Evolutionary conservation across 2,329 filamentous ascomycete genomes (phyloP).

Genomic region (Claviceps africana): DNA sequence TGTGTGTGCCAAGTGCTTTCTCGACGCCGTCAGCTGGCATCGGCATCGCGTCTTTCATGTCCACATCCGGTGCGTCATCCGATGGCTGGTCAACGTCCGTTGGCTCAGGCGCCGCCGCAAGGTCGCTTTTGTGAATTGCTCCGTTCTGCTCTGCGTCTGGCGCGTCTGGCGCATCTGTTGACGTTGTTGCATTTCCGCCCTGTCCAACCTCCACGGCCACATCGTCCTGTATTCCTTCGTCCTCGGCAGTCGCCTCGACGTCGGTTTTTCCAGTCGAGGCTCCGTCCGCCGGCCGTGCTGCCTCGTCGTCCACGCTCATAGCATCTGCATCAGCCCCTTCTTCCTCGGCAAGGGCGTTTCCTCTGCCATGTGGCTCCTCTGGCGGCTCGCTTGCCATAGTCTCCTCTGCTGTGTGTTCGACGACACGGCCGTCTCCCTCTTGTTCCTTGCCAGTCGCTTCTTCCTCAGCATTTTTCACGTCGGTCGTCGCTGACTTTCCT

Average conservation of each 20-base stretch:
- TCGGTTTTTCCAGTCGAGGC: neutral
- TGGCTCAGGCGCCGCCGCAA: neutral
- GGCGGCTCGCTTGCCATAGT: neutral
- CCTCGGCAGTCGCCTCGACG: neutral
- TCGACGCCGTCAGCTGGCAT: neutral
- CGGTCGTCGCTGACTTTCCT: neutral
- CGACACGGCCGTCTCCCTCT: neutral
- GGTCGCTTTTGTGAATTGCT: neutral
- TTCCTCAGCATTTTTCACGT: neutral
- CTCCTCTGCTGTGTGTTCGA: neutral
- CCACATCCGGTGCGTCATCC: neutral
- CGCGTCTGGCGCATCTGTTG: neutral
- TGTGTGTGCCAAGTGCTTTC: neutral
- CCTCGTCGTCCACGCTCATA: neutral
- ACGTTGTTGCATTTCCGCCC: neutral
- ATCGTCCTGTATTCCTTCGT: neutral
- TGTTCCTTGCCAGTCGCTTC: neutral
- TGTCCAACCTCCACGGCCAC: neutral
- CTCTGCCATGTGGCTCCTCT: neutral
- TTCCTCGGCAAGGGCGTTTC: neutral
- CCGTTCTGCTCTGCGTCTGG: neutral
- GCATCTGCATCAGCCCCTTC: neutral
- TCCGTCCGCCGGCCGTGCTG: neutral
- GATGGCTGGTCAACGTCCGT: neutral
- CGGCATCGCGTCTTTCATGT: slow-evolving; percentile 6